Base-by-base conservation (phyloP, 139 green algal genomes). In the Micractinium conductrix region DNA sequence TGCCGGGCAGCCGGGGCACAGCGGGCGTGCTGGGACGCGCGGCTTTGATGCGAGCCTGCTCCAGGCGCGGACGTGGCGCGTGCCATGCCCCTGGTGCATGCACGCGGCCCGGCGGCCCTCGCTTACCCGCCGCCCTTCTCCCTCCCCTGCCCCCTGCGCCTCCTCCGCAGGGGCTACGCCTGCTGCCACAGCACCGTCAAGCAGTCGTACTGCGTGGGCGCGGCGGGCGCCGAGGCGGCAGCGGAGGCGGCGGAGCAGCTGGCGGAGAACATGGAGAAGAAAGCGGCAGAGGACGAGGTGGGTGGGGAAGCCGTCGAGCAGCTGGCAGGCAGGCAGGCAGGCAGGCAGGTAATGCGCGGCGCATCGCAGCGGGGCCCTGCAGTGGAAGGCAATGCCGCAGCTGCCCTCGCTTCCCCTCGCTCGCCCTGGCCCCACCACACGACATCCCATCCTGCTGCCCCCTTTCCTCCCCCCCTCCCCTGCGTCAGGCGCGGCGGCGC, bases 121-220 rank as follows among this genome's bases (percentile, higher is more conserved):
- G n/a, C 60, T 37, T 68, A 12, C 60, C 22, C 60, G 9, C 60
- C 60, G 53, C 53, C 53, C 8, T 21, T 22, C n/a, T n/a, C n/a
- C 19, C 53, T 62, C 8, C 53, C 60, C 26, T 8, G 24, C 60
- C 60, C 63, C 8, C n/a, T 8, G 0, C 53, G 8, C 53, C 1
- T 2, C 50, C 4, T 50, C 24, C 37, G 74, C 75, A 81, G 75
- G 84, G 97, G 97, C 67, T 99, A 96, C 84, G 94, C 93, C 2
- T 99, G 97, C 93, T 99, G 97, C 89, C 92, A 95, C 79, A 88
- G 91, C 85, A 91, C 75, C 19, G 75, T 95, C 19, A 96, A 96
- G 89, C 97, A 98, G 89, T 94, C 88, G 85, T 99, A 99, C 87
- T 99, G 97, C 90, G 97, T 92, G 42, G 96, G 96, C 21, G 85